These are phyloP conservation scores for Rhypophila decipiens DNA, from an alignment of 495 filamentous ascomycete genomes.

Conservation along the genomic window DNA sequence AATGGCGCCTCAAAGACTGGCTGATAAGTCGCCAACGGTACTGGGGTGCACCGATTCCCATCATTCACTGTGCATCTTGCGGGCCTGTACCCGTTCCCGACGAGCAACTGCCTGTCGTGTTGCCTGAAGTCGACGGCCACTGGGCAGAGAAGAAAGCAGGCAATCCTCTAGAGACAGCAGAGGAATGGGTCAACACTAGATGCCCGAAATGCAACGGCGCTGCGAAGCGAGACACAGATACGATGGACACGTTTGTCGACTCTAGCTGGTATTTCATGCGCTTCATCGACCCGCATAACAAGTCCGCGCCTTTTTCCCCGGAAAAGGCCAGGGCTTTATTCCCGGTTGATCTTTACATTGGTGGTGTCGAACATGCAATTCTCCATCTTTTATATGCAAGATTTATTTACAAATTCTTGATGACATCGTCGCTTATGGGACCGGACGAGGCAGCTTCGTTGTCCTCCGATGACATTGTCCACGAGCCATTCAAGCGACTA, in stretches of 20 bases:
- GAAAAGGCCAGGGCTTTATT: conserved; percentile 45
- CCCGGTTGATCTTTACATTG: conserved; percentile 81
- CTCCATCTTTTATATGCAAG: conserved; percentile 86
- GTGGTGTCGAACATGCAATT: conserved; percentile 86
- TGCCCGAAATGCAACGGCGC: conserved; percentile 67
- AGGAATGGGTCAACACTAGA: conserved; percentile 66
- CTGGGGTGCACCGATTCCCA: conserved; percentile 87
- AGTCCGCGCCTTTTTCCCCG: conserved; percentile 52
- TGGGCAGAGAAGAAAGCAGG: conserved; percentile 65
- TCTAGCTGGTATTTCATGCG: conserved; percentile 90
- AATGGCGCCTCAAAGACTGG: conserved; percentile 80
- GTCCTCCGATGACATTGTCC: too few relatives aligned
- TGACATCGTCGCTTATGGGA: conserved; percentile 40
- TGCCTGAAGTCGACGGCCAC: conserved; percentile 63
- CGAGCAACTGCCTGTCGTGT: conserved; percentile 65
- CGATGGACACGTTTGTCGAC: conserved; percentile 94
- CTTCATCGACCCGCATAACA: conserved; percentile 64
- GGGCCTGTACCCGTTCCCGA: conserved; percentile 73
- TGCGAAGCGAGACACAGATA: conserved; percentile 82
- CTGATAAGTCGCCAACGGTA: conserved; percentile 82
- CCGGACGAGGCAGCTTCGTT: conserved; percentile 3
- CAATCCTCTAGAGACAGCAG: conserved; percentile 65
- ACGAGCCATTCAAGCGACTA: conserved; percentile 74
- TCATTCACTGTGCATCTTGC: conserved; percentile 74
- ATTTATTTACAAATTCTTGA: conserved; percentile 83